Percentiles rank a stretch among this genome's conserved stretches.
Evolutionary conservation across 495 filamentous ascomycete species (phyloP).

Genomic region (Lasiosphaeriaceae sp.): DNA sequence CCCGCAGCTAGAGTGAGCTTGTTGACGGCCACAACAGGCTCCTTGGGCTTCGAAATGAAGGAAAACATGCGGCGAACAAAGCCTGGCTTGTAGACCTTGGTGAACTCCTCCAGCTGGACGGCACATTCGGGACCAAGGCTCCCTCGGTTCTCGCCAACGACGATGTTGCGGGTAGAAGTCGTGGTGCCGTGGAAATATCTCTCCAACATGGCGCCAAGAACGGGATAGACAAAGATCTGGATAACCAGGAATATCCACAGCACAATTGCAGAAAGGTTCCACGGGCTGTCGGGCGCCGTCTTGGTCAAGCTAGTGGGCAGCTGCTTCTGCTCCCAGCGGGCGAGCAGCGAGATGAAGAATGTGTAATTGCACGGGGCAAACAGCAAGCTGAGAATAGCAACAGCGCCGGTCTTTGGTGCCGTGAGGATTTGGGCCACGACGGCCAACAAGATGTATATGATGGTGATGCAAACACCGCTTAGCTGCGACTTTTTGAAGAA

Average conservation of each 20-base stretch:
- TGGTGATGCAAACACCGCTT: slow-evolving; percentile 63
- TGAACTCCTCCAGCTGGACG: slow-evolving; percentile 63
- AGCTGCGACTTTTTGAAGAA: slow-evolving; percentile 79
- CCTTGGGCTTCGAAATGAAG: slow-evolving; percentile 48
- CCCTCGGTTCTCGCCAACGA: slow-evolving; percentile 30
- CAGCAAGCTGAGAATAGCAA: slow-evolving; percentile 60
- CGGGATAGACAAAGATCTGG: slow-evolving; percentile 69
- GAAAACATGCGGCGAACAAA: slow-evolving; percentile 56
- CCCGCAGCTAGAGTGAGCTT: slow-evolving; percentile 59
- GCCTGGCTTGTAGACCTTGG: slow-evolving; percentile 68
- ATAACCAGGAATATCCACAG: slow-evolving; percentile 66
- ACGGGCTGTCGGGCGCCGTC: slow-evolving; percentile 56
- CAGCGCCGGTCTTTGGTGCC: slow-evolving; percentile 51
- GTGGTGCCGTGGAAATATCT: slow-evolving; percentile 70
- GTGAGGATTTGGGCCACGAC: slow-evolving; percentile 64
- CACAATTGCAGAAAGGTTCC: slow-evolving; percentile 59
- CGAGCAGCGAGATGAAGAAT: slow-evolving; percentile 64
- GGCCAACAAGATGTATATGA: slow-evolving; percentile 62
- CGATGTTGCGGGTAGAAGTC: slow-evolving; percentile 55
- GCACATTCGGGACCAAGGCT: slow-evolving; percentile 42
- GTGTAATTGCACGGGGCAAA: slow-evolving; percentile 78
- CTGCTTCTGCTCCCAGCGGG: slow-evolving; percentile 59
- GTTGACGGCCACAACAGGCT: slow-evolving; percentile 70
- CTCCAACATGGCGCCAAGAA: slow-evolving; percentile 69
- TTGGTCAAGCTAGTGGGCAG: slow-evolving; percentile 52